These are phyloP conservation scores for Naematelia aurantialba DNA, from an alignment of 768 basidiomycete genomes.

Conservation along the genomic window DNA sequence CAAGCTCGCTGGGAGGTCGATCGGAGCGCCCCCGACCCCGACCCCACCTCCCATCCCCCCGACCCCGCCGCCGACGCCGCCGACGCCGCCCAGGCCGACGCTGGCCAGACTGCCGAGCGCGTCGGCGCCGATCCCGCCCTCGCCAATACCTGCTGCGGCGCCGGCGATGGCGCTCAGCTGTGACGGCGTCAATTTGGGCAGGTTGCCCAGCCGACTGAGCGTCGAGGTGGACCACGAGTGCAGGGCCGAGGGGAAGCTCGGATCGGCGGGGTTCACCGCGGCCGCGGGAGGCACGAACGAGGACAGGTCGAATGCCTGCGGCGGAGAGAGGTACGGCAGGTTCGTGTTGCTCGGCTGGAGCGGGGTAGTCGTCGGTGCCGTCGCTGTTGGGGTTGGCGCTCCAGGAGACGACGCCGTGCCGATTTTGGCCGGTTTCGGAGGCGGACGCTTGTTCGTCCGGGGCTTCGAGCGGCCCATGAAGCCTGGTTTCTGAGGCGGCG, in stretches of 20 bases:
- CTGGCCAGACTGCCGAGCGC: constrained; percentile 11
- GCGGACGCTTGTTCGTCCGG: constrained; percentile 33
- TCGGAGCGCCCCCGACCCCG: constrained; percentile 15
- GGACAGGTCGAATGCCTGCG: constrained; percentile 11
- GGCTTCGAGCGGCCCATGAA: constrained; percentile 34
- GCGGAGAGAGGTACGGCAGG: constrained; percentile 3
- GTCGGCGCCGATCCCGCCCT: constrained; percentile 13
- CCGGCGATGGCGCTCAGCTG: constrained; percentile 35
- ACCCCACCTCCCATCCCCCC: background rate
- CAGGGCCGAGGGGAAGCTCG: constrained; percentile 20
- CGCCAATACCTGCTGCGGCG: constrained; percentile 32
- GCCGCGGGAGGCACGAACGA: constrained; percentile 13
- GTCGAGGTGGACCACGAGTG: constrained; percentile 36
- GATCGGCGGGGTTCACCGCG: constrained; percentile 20
- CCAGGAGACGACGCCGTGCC: constrained; percentile 7
- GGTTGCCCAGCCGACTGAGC: constrained; percentile 26
- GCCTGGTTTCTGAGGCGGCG: background rate
- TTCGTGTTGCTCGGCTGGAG: background rate
- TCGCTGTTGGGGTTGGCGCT: background rate
- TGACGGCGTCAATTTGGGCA: constrained; percentile 33
- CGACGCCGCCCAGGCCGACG: no score
- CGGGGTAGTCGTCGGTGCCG: background rate
- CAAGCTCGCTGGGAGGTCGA: constrained; percentile 42
- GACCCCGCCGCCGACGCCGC: constrained; percentile 2
- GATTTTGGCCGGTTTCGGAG: constrained; percentile 22